Percentiles rank a stretch among this genome's conserved stretches.
Evolutionary conservation across 805 yeast genomes (phyloP).

Genomic region (Pichia membranifaciens): DNA sequence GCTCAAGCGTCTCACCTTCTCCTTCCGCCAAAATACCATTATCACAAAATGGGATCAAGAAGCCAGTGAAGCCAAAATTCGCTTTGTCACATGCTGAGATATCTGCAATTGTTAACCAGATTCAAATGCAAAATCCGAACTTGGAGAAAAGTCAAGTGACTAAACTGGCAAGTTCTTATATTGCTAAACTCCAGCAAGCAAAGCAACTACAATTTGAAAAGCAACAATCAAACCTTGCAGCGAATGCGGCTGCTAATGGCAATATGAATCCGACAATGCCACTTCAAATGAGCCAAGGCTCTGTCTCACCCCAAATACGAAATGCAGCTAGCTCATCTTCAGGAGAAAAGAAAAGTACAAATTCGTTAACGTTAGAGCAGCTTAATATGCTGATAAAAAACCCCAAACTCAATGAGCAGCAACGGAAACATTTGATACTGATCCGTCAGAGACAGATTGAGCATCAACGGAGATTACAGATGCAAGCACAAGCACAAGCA

Average conservation of each 20-base stretch:
- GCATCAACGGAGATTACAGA: conserved; percentile 25
- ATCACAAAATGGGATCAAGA: conserved; percentile 7
- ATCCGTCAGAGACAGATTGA: conserved; percentile 25
- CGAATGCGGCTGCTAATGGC: background rate
- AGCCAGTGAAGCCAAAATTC: conserved; percentile 19
- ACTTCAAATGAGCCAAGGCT: conserved; percentile 12
- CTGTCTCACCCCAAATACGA: background rate
- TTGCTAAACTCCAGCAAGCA: conserved; percentile 45
- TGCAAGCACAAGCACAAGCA: conserved; percentile 13
- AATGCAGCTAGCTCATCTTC: background rate
- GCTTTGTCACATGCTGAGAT: conserved; percentile 56
- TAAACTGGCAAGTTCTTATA: conserved; percentile 56
- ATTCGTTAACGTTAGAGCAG: conserved; percentile 23
- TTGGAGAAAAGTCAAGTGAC: conserved; percentile 60
- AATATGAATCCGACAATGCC: background rate
- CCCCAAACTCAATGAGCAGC: conserved; percentile 39
- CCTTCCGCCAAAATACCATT: conserved; percentile 2
- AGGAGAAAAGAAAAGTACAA: conserved; percentile 7
- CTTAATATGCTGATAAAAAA: conserved; percentile 25
- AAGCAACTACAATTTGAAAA: conserved; percentile 25
- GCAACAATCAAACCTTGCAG: conserved; percentile 9
- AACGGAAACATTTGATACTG: conserved; percentile 34
- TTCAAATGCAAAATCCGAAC: conserved; percentile 60
- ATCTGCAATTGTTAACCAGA: conserved; percentile 56
- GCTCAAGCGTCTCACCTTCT: conserved; percentile 11